Conservation (phyloP, 495 filamentous ascomycete species). For the Lepraria neglecta region DNA sequence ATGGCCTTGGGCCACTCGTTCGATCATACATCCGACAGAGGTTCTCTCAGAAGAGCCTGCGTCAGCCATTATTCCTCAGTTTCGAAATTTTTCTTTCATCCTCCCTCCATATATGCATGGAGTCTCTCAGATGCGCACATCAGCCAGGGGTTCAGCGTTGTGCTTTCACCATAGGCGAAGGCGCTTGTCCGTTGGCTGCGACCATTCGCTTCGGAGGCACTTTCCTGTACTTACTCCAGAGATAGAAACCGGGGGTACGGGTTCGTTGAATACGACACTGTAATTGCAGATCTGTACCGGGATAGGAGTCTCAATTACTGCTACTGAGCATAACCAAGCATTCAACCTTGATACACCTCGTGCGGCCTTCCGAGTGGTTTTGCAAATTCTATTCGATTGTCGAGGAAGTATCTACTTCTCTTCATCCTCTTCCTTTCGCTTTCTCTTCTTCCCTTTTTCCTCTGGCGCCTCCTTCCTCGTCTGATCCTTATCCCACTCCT, state of each 20-base stretch:
- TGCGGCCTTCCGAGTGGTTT: not conserved
- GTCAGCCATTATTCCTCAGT: slow-evolving; percentile 7
- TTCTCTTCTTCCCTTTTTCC: not conserved
- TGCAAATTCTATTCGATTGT: not conserved
- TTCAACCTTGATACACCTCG: not conserved
- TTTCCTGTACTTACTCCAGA: slow-evolving; percentile 9
- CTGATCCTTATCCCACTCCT: slow-evolving; percentile 33
- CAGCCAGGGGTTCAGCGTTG: slow-evolving; percentile 14
- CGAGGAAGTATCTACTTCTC: not conserved
- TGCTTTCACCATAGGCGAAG: slow-evolving; percentile 13
- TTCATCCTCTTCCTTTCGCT: not conserved
- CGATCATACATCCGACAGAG: not conserved
- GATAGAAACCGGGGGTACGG: not conserved
- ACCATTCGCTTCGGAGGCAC: slow-evolving; percentile 16
- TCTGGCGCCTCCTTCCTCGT: not conserved
- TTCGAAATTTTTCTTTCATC: slow-evolving; percentile 1
- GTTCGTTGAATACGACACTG: slow-evolving; percentile 9
- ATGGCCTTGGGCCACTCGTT: not conserved
- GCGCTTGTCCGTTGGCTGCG: slow-evolving; percentile 13
- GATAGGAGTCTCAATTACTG: slow-evolving; percentile 11
- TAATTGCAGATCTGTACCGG: slow-evolving; percentile 15
- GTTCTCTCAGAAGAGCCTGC: not conserved
- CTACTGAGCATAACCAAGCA: slow-evolving; percentile 10
- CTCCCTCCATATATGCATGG: slow-evolving; percentile 9
- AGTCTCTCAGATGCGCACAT: slow-evolving; percentile 11